Evolutionary conservation across 345 rosid genomes (phyloP), one percentile per base, ranked within the genome.

Genomic region (Linum tenue): DNA sequence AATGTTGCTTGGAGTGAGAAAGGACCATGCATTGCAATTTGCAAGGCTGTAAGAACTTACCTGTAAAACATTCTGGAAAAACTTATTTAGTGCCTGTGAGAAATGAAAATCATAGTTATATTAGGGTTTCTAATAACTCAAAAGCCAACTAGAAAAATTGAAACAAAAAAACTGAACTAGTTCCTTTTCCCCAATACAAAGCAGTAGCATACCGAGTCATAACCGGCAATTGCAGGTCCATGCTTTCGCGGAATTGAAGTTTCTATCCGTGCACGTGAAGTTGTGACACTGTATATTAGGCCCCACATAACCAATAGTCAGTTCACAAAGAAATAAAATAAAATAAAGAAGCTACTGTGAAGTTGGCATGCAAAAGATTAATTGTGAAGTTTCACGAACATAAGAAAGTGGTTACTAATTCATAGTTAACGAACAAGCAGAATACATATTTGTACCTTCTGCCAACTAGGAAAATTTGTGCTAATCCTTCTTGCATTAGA

Each of bases 141-240:
- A 37, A 17, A 7, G 12, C 8, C 7, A 10, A 12, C 37, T 2
- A 37, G 7, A 17, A 37, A 37, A 59, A 58, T 31, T 38, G 16
- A 31, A 38, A 14, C 44, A 50, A 41, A 22, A 39, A 48, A 41
- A 68, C 42, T 38, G 56, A 55, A 51, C 41, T 2, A 3, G 12
- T 22, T 44, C 35, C 75, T 70, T 22, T 86, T 97, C 88, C 86
- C 95, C 12, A 57, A 14, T 14, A 50, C 40, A 66, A 35, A 43
- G 63, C 17, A 50, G 39, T 59, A 62, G 69, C 73, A 56, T 70
- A 76, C 92, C 69, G 89, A 70, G 69, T 92, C 96, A 79, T 92
- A 92, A 75, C 96, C 97, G 66, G 96, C 98, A 76, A 92, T 81
- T 4, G 98, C 98, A 79, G 97, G 98, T 51, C 98, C 98, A 76